Conservation (phyloP, 176 grass and related monocot species). For the Oryza glumipatula region DNA sequence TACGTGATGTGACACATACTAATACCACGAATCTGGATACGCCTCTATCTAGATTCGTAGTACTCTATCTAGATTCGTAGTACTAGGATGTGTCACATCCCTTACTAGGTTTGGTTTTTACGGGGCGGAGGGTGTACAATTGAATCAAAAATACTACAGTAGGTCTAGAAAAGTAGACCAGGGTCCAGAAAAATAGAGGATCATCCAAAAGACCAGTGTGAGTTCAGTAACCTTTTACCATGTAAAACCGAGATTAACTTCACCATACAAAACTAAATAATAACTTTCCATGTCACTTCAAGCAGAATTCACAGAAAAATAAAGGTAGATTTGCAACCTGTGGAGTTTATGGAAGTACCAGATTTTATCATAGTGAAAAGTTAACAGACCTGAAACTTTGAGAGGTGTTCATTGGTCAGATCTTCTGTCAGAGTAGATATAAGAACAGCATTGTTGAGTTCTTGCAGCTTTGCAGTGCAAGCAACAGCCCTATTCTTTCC, state of each 20-base stretch:
- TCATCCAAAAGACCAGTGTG: not conserved
- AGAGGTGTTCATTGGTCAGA: constrained; percentile 60
- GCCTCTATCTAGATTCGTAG: no score
- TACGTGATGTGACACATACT: no score
- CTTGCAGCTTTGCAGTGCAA: constrained; percentile 69
- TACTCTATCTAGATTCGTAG: no score
- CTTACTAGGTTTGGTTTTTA: no score
- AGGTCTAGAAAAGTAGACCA: constrained; percentile 1
- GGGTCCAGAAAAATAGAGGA: not conserved
- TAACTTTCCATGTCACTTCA: not conserved
- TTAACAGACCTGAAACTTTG: constrained; percentile 69
- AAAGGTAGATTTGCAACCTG: not conserved
- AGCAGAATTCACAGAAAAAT: not conserved
- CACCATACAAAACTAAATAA: not conserved
- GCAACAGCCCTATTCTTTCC: constrained; percentile 73
- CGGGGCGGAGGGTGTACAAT: not conserved
- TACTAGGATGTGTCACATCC: no score
- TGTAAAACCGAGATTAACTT: constrained; percentile 1
- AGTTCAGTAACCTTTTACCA: constrained; percentile 27
- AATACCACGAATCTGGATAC: no score
- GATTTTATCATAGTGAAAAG: constrained; percentile 17
- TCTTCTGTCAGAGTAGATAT: constrained; percentile 58
- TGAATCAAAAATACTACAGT: not conserved
- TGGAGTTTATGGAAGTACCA: constrained; percentile 20
- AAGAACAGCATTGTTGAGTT: constrained; percentile 73